phyloP scores from a whole-genome alignment of 306 rosid species.

The Carpinus fangiana region DNA sequence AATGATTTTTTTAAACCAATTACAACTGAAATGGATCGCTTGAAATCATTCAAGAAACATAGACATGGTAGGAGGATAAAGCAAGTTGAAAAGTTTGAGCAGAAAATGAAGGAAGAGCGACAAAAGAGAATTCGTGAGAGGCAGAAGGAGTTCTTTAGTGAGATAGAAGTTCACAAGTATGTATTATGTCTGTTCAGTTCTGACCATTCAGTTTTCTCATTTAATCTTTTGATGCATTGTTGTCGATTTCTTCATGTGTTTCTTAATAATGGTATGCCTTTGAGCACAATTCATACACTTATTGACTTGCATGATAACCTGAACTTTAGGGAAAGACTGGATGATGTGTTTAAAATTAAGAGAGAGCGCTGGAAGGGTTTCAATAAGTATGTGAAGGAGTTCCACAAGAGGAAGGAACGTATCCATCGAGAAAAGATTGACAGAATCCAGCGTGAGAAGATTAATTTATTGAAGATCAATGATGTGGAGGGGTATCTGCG shows the following conservation, averaged over 20 bases:
- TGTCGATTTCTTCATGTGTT: conserved; percentile 1
- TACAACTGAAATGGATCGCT: conserved; percentile 69
- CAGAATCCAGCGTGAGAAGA: conserved; percentile 97
- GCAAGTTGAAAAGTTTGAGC: conserved; percentile 92
- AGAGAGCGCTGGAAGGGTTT: conserved; percentile 93
- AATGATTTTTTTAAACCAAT: conserved; percentile 90
- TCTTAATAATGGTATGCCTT: neutral
- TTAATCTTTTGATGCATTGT: conserved; percentile 12
- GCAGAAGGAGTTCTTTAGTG: conserved; percentile 94
- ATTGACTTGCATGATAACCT: conserved; percentile 32
- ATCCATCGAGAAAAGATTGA: conserved; percentile 98
- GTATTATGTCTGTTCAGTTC: conserved; percentile 26
- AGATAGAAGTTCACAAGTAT: conserved; percentile 98
- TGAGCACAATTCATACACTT: neutral
- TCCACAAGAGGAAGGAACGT: conserved; percentile 95
- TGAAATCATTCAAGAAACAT: conserved; percentile 83
- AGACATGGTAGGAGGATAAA: conserved; percentile 96
- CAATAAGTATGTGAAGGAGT: conserved; percentile 89
- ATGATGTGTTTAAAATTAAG: conserved; percentile 84
- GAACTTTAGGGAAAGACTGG: conserved; percentile 84
- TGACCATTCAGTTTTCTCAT: conserved; percentile 5
- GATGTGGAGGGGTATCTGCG: conserved; percentile 99
- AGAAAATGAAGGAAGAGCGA: conserved; percentile 99
- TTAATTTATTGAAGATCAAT: conserved; percentile 93
- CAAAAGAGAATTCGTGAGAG: conserved; percentile 96